Evolutionary conservation across 345 rosid genomes (phyloP), one percentile per base, ranked within the genome.

Genomic region (Anastatica hierochuntica): DNA sequence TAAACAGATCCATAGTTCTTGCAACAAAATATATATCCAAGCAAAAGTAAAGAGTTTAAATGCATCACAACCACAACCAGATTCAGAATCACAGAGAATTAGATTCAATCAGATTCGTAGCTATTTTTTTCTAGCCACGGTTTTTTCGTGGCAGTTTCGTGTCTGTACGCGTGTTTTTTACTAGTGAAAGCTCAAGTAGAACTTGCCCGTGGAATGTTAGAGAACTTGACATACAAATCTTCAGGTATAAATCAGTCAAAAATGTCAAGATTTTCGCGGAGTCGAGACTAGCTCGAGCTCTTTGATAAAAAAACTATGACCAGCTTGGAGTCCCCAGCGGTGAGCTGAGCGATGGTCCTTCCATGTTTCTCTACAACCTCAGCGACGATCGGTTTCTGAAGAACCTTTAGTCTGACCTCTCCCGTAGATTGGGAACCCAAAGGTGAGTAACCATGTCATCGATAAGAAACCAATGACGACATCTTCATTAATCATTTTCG

Each of bases 231-330:
- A 50, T 68, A 16, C 64, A 71, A 27, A 39, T 76, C 76, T 14
- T 66, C 66, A 5, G 81, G 81, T 26, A 76, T 69, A 10, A 62
- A 65, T 76, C 81, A 79, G 53, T 69, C 76, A 44, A 68, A 71
- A 24, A 79, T 51, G 53, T 74, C 74, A 6, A 66, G 45, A 49
- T 83, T 79, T 13, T 74, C 72, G 20, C 24, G 36, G 47, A 82
- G 77, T 43, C 83, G 65, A 5, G 62, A 57, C 60, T 70, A 76
- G 55, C 48, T 75, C 3, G 74, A 70, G 55, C 81, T 82, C 67
- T 82, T 82, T n/a, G 85, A 80, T n/a, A 79, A 42, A 4, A n/a
- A 79, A 81, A 49, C 83, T 82, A 24, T 77, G 78, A 37, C 83
- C 85, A 67, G 49, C 61, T 62, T 79, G 83, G n/a, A 79, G 65